Evolutionary conservation across 495 filamentous ascomycete genomes (phyloP).

Genomic region (Friedmanniomyces endolithicus): DNA sequence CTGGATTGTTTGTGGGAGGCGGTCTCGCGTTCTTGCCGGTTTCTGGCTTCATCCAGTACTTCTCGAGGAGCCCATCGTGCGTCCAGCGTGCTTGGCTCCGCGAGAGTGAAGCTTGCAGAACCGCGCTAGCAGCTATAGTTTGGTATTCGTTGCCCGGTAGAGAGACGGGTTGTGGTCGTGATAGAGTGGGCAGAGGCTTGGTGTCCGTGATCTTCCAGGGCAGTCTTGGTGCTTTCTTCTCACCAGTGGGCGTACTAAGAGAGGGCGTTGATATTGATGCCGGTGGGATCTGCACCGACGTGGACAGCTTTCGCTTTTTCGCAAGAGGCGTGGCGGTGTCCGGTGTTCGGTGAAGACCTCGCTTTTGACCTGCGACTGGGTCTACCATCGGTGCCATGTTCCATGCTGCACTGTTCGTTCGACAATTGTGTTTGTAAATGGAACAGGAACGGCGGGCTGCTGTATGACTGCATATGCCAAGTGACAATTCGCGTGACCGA

Average conservation of each 20-base stretch:
- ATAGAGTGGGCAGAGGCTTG: constrained; percentile 62
- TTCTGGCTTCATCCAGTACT: constrained; percentile 79
- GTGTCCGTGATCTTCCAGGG: constrained; percentile 53
- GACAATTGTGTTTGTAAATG: background rate
- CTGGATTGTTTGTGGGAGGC: constrained; percentile 57
- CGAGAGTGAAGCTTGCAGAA: constrained; percentile 68
- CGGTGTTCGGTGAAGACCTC: background rate
- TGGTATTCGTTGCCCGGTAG: constrained; percentile 63
- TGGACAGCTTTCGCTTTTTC: constrained; percentile 22
- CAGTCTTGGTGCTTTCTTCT: constrained; percentile 43
- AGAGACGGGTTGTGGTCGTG: constrained; percentile 51
- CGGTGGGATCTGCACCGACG: background rate
- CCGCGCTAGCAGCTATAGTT: constrained; percentile 57
- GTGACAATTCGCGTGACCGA: no score
- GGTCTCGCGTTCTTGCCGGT: constrained; percentile 25
- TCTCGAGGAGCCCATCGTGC: constrained; percentile 73
- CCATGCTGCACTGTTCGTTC: background rate
- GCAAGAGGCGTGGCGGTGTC: constrained; percentile 25
- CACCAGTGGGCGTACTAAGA: constrained; percentile 17
- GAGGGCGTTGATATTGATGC: constrained; percentile 1
- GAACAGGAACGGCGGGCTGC: no score
- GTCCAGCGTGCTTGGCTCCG: constrained; percentile 84
- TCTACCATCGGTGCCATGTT: background rate
- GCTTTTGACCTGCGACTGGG: constrained; percentile 7
- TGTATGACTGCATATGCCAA: no score